Conservation (phyloP, 345 rosid species). For the Xanthoceras sorbifolium region DNA sequence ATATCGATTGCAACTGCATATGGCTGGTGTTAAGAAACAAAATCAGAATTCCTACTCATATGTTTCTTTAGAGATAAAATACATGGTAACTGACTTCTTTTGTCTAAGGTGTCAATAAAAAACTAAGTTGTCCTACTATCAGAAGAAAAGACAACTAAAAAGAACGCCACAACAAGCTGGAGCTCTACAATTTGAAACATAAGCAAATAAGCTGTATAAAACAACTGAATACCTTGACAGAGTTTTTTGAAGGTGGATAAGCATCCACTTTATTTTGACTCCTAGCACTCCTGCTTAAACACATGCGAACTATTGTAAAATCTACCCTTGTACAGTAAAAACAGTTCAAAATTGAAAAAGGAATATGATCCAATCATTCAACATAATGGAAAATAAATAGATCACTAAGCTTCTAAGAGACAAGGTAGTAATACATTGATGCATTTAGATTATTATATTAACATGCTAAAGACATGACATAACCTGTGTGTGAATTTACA, state of each 20-base stretch:
- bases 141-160: not conserved
- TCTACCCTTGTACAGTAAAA: not conserved
- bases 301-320: conserved; percentile 10
- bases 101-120: not conserved
- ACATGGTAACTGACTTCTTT: not conserved
- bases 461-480: not conserved
- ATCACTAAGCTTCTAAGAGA: not conserved
- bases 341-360: not conserved
- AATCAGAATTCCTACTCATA: not conserved
- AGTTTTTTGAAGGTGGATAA: conserved; percentile 39
- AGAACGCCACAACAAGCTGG: not conserved
- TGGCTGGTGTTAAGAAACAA: conserved; percentile 1
- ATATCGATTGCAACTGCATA: not conserved
- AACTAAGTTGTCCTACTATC: too few species aligned
- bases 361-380: not conserved
- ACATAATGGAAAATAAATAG: not conserved
- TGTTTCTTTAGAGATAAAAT: not conserved
- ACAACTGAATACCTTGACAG: conserved; percentile 47
- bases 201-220: not conserved
- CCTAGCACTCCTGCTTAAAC: conserved; percentile 46
- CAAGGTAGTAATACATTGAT: not conserved
- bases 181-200: not conserved
- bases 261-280: conserved; percentile 23
- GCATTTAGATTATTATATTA: not conserved
- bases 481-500: not conserved